A percentile compares a stretch with the other conserved stretches of the same genome.
phyloP scores from a whole-genome alignment of 2,329 filamentous ascomycete genomes.

The Alternaria ethzedia region DNA sequence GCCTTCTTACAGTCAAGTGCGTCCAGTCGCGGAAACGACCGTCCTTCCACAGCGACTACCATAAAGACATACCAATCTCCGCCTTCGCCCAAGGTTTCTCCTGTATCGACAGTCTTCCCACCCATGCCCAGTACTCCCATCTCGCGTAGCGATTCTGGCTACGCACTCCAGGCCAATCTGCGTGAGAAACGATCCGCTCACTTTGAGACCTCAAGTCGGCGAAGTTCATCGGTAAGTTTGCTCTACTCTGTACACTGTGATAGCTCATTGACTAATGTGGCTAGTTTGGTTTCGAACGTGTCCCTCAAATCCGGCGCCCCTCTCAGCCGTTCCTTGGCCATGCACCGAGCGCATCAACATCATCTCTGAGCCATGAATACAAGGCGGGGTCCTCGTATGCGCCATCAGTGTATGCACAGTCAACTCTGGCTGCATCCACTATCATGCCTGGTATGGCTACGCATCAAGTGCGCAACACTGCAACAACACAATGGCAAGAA shows the following conservation, averaged over 20 bases:
- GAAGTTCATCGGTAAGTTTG: constrained; percentile 76
- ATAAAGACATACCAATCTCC: constrained; percentile 55
- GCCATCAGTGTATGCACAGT: constrained; percentile 83
- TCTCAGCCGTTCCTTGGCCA: constrained; percentile 73
- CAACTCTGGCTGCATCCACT: constrained; percentile 83
- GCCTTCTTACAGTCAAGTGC: constrained; percentile 83
- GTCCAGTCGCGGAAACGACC: constrained; percentile 66
- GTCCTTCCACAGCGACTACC: constrained; percentile 64
- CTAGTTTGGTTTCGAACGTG: constrained; percentile 76
- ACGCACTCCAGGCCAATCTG: constrained; percentile 82
- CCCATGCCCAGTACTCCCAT: constrained; percentile 76
- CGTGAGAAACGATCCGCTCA: constrained; percentile 94
- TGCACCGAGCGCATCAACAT: constrained; percentile 70
- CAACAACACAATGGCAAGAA: constrained; percentile 82
- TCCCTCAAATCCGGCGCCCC: constrained; percentile 67
- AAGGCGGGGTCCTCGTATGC: constrained; percentile 67
- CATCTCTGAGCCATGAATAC: constrained; percentile 60
- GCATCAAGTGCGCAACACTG: constrained; percentile 78
- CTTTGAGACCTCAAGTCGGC: constrained; percentile 79
- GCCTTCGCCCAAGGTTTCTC: constrained; percentile 70
- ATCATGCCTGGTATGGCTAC: constrained; percentile 86
- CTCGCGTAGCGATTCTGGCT: constrained; percentile 91
- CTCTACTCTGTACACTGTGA: constrained; percentile 7
- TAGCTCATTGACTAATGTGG: constrained; percentile 31
- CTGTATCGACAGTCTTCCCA: constrained; percentile 78